Base-by-base conservation (phyloP, 2,329 filamentous ascomycete species). In the Ustulina deusta region DNA sequence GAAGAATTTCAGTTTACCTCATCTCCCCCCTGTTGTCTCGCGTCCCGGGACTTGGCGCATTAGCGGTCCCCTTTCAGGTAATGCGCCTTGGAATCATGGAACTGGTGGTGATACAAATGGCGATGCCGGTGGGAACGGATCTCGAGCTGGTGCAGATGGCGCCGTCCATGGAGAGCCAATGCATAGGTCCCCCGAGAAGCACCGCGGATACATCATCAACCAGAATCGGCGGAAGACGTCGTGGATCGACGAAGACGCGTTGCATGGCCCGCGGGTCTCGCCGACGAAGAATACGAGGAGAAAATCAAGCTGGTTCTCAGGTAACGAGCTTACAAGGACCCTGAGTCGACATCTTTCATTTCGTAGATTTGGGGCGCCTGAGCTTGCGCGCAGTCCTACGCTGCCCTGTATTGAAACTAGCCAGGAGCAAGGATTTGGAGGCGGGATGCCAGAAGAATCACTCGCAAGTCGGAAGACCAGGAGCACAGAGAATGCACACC, bases 171-270 rank as follows among this genome's bases (percentile, higher is more conserved):
- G 17, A 2, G 29, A 38, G 38, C 48, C 11, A 7, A 36, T 7
- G n/a, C 48, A 60, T 13, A 54, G 62, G 27, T 73, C 74, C 2
- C 69, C 69, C 22, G 74, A 76, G 55, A 77, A 77, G 69, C 69
- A 73, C 61, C 69, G 69, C 51, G 75, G 77, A 32, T 70, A 73
- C 51, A 56, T 69, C 52, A 64, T 74, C 63, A 69, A 74, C 54
- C 71, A 77, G 42, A 69, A 74, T 34, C 69, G 75, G 17, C 74
- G 72, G 60, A 79, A 72, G 73, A 74, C 69, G 10, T 81, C 80
- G 20, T 86, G 83, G 84, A 82, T 85, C 32, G 83, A 85, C 64
- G 85, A 85, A 70, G 84, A 87, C 57, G 81, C 80, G 61, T 76
- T 84, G n/a, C 83, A 85, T 65, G 84, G 84, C 4, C 83, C 84